Evolutionary conservation across 345 rosid genomes (phyloP).

Genomic region (Clausena lansium): DNA sequence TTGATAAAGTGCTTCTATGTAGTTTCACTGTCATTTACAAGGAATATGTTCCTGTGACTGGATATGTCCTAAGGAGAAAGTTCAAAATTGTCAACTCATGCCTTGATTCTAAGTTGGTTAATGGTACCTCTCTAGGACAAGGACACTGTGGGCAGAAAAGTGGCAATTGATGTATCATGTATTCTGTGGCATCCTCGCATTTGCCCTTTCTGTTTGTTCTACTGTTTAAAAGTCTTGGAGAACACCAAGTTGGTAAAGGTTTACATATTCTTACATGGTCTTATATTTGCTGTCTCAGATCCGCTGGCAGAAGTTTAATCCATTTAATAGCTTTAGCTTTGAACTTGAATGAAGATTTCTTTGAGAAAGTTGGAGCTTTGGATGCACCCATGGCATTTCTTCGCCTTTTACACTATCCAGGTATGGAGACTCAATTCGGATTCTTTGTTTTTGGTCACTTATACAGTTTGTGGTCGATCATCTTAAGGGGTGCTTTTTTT

Average conservation of each 20-base stretch:
- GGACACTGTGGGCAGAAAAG: background rate
- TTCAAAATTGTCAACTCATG: background rate
- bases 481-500: background rate
- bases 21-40: no score
- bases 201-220: no score
- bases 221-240: no score
- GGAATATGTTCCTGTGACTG: background rate
- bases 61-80: background rate
- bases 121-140: background rate
- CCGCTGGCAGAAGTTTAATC: constrained; percentile 48
- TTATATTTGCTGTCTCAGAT: constrained; percentile 35
- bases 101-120: background rate
- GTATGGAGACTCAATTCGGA: constrained; percentile 26
- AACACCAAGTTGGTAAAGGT: background rate
- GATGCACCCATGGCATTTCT: constrained; percentile 39
- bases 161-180: no score
- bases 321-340: constrained; percentile 73
- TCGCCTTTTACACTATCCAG: constrained; percentile 74
- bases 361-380: constrained; percentile 61
- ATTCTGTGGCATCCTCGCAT: constrained; percentile 6
- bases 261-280: background rate
- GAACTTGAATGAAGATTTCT: constrained; percentile 61
- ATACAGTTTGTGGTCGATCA: background rate
- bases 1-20: background rate
- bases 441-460: background rate